phyloP scores from a whole-genome alignment of 768 basidiomycete species.

The Pulveroboletus frians region DNA sequence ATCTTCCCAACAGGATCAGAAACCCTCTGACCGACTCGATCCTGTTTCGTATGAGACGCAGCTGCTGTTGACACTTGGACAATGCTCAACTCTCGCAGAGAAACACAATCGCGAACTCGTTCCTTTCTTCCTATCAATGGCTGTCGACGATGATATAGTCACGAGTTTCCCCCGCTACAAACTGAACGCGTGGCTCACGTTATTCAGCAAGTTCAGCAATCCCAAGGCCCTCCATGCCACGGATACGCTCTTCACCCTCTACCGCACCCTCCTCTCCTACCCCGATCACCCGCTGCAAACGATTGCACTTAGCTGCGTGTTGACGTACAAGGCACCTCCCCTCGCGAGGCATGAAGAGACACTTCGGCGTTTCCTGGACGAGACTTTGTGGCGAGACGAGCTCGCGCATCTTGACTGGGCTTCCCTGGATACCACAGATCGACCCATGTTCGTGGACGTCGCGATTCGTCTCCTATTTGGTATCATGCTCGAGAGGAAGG shows the following conservation, averaged over 20 bases:
- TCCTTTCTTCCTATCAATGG: conserved; percentile 68
- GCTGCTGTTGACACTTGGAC: conserved; percentile 64
- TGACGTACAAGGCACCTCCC: conserved; percentile 72
- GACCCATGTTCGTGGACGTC: conserved; percentile 63
- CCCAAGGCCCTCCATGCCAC: conserved; percentile 83
- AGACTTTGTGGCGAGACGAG: conserved; percentile 85
- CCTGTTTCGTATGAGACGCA: conserved; percentile 73
- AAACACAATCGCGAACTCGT: conserved; percentile 84
- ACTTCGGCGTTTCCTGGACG: conserved; percentile 70
- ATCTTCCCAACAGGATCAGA: conserved; percentile 32
- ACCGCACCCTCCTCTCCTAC: conserved; percentile 73
- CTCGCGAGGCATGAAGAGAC: conserved; percentile 54
- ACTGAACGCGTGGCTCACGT: conserved; percentile 70
- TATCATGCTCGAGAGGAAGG: conserved; percentile 75
- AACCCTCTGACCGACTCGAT: conserved; percentile 59
- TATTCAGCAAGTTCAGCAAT: conserved; percentile 88
- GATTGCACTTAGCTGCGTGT: conserved; percentile 69
- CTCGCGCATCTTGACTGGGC: conserved; percentile 66
- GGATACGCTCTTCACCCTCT: conserved; percentile 58
- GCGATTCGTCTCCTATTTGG: conserved; percentile 81
- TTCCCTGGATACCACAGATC: conserved; percentile 50
- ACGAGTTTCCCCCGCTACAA: conserved; percentile 52
- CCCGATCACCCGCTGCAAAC: conserved; percentile 78
- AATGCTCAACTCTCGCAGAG: conserved; percentile 69
- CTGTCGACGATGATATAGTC: conserved; percentile 24